Evolutionary conservation across 2,329 filamentous ascomycete genomes (phyloP), one percentile per base, ranked within the genome.

Genomic region (Dactylellina parvicollis): DNA sequence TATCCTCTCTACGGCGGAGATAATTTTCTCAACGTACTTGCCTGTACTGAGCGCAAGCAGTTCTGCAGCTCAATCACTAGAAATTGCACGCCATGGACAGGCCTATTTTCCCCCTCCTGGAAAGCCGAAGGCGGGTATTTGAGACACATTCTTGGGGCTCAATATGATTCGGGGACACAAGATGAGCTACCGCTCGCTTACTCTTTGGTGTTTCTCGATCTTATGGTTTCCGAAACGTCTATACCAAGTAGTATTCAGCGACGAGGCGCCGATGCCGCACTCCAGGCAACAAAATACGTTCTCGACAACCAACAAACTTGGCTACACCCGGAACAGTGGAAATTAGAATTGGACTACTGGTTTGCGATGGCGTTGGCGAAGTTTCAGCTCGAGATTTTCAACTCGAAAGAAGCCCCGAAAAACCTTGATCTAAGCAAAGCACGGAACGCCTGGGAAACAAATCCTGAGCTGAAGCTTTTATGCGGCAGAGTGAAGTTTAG

Each of bases 281-380:
- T 57, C 14, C 52, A 57, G 16, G 52, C 52, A 4, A 4, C 52
- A 5, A 57, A 1, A 24, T 57, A 57, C n/a, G 32, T 22, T n/a
- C 16, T 57, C 1, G 20, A n/a, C 12, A 10, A n/a, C 9, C 12
- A 8, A 22, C 52, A 57, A 44, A 44, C 32, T 7, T 18, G 36
- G 36, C 52, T 57, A 28, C 34, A 57, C 4, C 52, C 34, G 12
- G 52, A 57, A 44, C 52, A 57, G 44, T 57, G 52, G 52, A 57
- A 57, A 20, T 5, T 44, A 2, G 52, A 57, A 20, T 34, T 57
- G 2, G 44, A 16, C 18, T 14, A 14, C 7, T 57, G 52, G 52
- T 57, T 57, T 24, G 16, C 52, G 4, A 57, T 57, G 2, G 32
- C 52, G 1, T 42, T 57, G 36, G 52, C 52, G 8, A 57, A n/a